Evolutionary conservation across 306 rosid genomes (phyloP).

Genomic region (Trichosanthes cucumerina): DNA sequence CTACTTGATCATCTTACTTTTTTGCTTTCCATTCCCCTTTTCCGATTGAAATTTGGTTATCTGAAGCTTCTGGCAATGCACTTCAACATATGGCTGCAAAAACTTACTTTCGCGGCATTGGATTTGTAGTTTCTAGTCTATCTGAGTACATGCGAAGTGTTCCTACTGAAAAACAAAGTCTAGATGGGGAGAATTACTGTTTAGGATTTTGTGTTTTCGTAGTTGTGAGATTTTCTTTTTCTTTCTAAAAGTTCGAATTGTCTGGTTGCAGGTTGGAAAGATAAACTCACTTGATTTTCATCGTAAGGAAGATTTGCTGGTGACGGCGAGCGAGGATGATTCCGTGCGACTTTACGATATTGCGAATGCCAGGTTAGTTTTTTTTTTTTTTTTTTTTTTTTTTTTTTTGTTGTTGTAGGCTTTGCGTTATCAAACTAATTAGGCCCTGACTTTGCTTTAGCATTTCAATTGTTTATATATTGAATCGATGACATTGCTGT

Average conservation of each 20-base stretch:
- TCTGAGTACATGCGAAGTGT: not conserved
- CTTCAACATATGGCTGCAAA: not conserved
- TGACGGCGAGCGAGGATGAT: slow-evolving; percentile 84
- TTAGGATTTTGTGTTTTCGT: not conserved
- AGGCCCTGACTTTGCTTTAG: not conserved
- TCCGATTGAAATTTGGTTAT: not conserved
- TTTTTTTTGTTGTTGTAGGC: too few relatives aligned
- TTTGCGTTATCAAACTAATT: not conserved
- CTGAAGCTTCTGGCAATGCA: not conserved
- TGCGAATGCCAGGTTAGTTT: slow-evolving; percentile 76
- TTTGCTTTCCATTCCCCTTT: not conserved
- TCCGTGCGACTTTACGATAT: slow-evolving; percentile 87
- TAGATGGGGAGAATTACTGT: not conserved
- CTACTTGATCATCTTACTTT: not conserved
- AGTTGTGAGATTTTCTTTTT: not conserved
- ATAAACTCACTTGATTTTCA: slow-evolving; percentile 81
- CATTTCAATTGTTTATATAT: not conserved
- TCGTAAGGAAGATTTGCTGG: slow-evolving; percentile 81
- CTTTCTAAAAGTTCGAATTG: not conserved
- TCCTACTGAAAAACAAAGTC: not conserved
- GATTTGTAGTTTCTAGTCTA: not conserved
- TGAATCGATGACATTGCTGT: not conserved
- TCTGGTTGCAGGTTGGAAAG: slow-evolving; percentile 59
- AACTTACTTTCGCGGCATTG: not conserved
- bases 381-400: too few relatives aligned